Evolutionary conservation across 2,329 filamentous ascomycete genomes (phyloP).

Genomic region (Diaporthe vexans): DNA sequence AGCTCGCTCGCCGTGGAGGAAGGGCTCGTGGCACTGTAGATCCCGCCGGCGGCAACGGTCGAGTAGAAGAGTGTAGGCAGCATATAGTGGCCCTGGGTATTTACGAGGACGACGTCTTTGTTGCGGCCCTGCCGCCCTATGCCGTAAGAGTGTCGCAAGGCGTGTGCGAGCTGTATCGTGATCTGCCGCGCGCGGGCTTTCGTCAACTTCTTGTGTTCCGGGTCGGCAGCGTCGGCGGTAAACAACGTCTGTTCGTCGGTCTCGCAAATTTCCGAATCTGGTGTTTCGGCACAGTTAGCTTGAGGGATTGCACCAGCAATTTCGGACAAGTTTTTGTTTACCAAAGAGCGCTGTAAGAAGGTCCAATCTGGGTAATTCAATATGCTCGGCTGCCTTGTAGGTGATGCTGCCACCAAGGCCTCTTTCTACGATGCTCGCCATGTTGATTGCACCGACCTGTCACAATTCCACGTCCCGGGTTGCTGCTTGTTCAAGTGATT

Average conservation of each 20-base stretch:
- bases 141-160: conserved; percentile 65
- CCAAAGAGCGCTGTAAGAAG: conserved; percentile 60
- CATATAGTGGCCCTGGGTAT: conserved; percentile 69
- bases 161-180: conserved; percentile 66
- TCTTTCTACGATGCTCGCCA: conserved; percentile 49
- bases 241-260: conserved; percentile 64
- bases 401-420: conserved; percentile 52
- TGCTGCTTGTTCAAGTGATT: too few relatives aligned
- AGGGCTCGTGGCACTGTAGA: conserved; percentile 69
- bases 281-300: conserved; percentile 40
- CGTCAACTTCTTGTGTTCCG: conserved; percentile 63
- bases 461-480: background rate
- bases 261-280: conserved; percentile 52
- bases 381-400: conserved; percentile 52
- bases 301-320: conserved; percentile 5
- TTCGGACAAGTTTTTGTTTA: conserved; percentile 44
- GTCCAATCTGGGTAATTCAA: conserved; percentile 56
- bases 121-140: conserved; percentile 64
- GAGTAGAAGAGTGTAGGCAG: conserved; percentile 68
- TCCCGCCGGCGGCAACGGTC: conserved; percentile 70
- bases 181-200: conserved; percentile 63
- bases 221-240: conserved; percentile 70
- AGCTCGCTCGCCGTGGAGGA: conserved; percentile 65
- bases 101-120: conserved; percentile 68
- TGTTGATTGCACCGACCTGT: conserved; percentile 25